Evolutionary conservation across 1,284 basidiomycete species (phyloP).

Genomic region (Meripilus lineatus): DNA sequence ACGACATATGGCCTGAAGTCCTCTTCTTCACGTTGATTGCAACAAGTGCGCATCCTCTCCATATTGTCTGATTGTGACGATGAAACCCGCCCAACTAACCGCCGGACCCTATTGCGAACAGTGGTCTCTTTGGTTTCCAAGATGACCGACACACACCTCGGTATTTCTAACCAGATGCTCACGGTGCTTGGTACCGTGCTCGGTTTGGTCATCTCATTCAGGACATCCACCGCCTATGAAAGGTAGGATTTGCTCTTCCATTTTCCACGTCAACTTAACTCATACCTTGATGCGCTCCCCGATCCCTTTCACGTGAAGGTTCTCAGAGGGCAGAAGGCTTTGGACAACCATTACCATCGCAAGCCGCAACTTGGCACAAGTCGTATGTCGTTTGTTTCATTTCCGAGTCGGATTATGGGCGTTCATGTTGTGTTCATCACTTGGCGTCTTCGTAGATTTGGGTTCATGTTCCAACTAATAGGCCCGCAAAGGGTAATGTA

Average conservation of each 20-base stretch:
- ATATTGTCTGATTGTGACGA: neutral
- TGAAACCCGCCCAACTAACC: constrained; percentile 4
- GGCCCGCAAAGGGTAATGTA: constrained; percentile 31
- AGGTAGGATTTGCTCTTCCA: constrained; percentile 34
- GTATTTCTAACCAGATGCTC: constrained; percentile 37
- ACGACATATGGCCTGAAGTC: constrained; percentile 61
- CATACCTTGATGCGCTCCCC: neutral
- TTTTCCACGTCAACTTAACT: neutral
- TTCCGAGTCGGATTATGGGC: neutral
- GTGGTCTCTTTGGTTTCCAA: constrained; percentile 51
- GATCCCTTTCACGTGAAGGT: too few relatives aligned
- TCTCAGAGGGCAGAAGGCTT: constrained; percentile 57
- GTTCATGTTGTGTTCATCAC: neutral
- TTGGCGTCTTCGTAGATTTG: constrained; percentile 40
- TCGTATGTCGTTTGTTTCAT: constrained; percentile 30
- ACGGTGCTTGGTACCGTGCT: constrained; percentile 39
- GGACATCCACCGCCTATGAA: constrained; percentile 56
- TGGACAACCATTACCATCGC: constrained; percentile 55
- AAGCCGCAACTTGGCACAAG: constrained; percentile 49
- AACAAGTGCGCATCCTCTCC: constrained; percentile 37
- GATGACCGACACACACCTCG: constrained; percentile 37
- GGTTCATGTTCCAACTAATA: constrained; percentile 52
- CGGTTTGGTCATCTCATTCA: constrained; percentile 36
- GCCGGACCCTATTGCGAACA: too few relatives aligned
- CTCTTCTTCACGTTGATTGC: constrained; percentile 49